Percentiles rank a stretch among this genome's conserved stretches.
These are phyloP conservation scores for Stygiomarasmius scandens DNA, from an alignment of 1,284 basidiomycete species.

Conservation along the genomic window DNA sequence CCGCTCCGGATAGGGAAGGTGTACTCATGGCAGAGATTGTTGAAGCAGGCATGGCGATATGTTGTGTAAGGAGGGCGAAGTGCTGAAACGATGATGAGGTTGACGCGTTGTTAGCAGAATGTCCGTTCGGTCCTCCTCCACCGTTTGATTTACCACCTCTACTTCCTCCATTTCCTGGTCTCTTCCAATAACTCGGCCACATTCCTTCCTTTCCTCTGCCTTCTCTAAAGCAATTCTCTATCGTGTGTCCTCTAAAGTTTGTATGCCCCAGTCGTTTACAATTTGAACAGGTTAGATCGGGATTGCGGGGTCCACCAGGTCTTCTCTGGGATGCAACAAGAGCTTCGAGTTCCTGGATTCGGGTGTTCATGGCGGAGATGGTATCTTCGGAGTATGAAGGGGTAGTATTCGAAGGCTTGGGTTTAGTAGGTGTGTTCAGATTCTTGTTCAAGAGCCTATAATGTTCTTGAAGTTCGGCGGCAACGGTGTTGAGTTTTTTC, in stretches of 20 bases:
- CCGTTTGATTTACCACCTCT: background rate
- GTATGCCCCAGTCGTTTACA: background rate
- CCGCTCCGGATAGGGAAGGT: too few species aligned
- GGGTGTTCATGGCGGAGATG: background rate
- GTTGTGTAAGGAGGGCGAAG: too few species aligned
- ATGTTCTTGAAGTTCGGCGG: background rate
- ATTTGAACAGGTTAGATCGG: constrained; percentile 6
- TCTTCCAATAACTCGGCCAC: constrained; percentile 16
- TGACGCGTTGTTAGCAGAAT: too few species aligned
- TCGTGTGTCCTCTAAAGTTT: background rate
- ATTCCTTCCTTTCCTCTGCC: constrained; percentile 19
- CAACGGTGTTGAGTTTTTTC: background rate
- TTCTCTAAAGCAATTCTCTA: constrained; percentile 7
- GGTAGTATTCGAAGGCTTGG: too few species aligned
- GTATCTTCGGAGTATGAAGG: background rate
- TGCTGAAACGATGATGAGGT: too few species aligned
- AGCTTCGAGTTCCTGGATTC: background rate
- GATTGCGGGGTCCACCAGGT: background rate
- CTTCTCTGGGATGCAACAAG: background rate
- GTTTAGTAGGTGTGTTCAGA: too few species aligned
- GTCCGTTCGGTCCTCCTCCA: background rate
- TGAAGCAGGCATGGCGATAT: too few species aligned
- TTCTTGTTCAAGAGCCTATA: background rate
- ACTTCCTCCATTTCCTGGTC: background rate
- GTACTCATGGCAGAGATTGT: too few species aligned